These are phyloP conservation scores for Polyporus arcularius DNA, from an alignment of 768 basidiomycete genomes.

Conservation along the genomic window DNA sequence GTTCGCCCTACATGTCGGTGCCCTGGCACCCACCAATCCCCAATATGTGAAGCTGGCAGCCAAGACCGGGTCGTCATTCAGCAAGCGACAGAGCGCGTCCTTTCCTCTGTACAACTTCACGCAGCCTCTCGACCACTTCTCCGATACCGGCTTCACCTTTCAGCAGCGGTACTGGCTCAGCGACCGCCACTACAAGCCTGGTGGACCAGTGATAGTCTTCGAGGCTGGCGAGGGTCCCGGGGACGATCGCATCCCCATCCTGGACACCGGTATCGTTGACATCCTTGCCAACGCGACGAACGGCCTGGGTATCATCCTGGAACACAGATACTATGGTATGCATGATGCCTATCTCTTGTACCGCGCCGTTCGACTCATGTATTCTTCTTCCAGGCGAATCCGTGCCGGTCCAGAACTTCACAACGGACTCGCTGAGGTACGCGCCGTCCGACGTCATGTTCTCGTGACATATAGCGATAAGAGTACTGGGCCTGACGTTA, in stretches of 20 bases:
- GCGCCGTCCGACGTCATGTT: not conserved
- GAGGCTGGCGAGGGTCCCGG: constrained; percentile 91
- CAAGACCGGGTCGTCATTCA: not conserved
- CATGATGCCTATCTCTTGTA: not conserved
- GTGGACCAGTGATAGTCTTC: constrained; percentile 77
- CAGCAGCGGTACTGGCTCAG: constrained; percentile 90
- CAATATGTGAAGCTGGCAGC: constrained; percentile 9
- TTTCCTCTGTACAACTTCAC: constrained; percentile 70
- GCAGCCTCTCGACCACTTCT: constrained; percentile 85
- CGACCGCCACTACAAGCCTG: constrained; percentile 68
- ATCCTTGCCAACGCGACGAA: constrained; percentile 81
- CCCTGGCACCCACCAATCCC: not conserved
- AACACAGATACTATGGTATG: constrained; percentile 88
- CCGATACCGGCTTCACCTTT: constrained; percentile 63
- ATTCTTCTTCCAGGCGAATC: constrained; percentile 52
- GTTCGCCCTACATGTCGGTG: too few species aligned
- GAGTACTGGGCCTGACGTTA: not conserved
- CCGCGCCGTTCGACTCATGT: not conserved
- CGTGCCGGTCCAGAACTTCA: constrained; percentile 75
- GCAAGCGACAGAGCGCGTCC: constrained; percentile 26
- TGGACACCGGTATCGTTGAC: constrained; percentile 67
- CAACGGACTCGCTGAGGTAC: constrained; percentile 80
- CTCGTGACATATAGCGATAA: not conserved
- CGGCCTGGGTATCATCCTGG: constrained; percentile 84
- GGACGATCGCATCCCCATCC: constrained; percentile 49